Evolutionary conservation across 305 asterid species (phyloP).

Genomic region (Ilex paraguariensis): DNA sequence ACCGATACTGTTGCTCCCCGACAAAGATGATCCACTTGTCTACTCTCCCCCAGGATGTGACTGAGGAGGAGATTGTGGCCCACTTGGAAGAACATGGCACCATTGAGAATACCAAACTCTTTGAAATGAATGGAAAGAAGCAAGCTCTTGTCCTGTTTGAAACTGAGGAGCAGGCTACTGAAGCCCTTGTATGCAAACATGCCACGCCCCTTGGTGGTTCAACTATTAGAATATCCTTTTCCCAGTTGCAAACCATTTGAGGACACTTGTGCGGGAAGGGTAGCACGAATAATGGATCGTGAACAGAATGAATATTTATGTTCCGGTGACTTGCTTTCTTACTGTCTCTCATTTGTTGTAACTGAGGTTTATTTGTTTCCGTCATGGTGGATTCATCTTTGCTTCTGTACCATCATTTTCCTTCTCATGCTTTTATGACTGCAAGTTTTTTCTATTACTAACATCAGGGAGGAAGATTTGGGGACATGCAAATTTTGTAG

Average conservation of each 20-base stretch:
- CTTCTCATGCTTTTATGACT: no score
- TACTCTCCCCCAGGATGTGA: conserved; percentile 79
- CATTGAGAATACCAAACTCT: conserved; percentile 60
- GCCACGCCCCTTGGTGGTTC: conserved; percentile 86
- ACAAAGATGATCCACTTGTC: conserved; percentile 96
- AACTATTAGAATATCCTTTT: conserved; percentile 84
- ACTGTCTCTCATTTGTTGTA: no score
- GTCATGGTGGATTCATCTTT: no score
- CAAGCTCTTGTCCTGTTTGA: conserved; percentile 90
- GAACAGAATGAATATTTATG: no score
- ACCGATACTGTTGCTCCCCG: conserved; percentile 94
- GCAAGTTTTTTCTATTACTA: no score
- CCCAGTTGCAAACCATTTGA: conserved; percentile 92
- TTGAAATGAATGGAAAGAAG: conserved; percentile 96
- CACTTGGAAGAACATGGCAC: conserved; percentile 89
- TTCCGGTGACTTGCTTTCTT: no score
- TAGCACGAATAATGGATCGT: no score
- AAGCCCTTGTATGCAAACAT: conserved; percentile 96
- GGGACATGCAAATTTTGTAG: no score
- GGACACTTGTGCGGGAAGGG: neutral
- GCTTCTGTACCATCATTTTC: no score
- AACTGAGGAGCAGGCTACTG: conserved; percentile 92
- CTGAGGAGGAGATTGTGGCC: conserved; percentile 65
- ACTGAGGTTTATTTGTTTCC: no score
- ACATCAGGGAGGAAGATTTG: no score